phyloP scores from a whole-genome alignment of 2,329 filamentous ascomycete species.

The Tolypocladium amazonense region DNA sequence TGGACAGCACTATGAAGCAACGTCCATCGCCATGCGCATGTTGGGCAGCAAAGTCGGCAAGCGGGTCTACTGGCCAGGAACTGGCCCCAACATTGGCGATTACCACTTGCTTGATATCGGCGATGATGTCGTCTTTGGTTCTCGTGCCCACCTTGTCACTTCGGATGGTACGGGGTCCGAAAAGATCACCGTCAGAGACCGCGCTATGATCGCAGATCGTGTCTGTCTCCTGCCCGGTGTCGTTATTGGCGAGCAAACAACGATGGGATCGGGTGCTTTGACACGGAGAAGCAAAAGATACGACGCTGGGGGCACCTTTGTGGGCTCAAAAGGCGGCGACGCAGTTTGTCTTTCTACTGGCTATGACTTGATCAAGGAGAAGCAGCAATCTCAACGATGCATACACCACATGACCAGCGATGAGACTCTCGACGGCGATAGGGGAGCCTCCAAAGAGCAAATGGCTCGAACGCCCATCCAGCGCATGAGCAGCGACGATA shows the following conservation, averaged over 20 bases:
- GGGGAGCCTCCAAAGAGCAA: conserved; percentile 3
- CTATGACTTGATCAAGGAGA: conserved; percentile 1
- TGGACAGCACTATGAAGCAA: conserved; percentile 44
- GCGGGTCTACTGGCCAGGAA: conserved; percentile 47
- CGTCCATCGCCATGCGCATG: conserved; percentile 36
- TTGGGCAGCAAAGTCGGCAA: conserved; percentile 42
- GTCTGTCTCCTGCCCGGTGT: conserved; percentile 42
- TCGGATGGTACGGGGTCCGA: conserved; percentile 40
- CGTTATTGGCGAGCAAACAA: conserved; percentile 33
- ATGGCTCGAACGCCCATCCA: conserved; percentile 3
- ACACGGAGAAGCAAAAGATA: conserved; percentile 35
- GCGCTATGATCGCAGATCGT: conserved; percentile 47
- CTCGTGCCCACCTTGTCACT: conserved; percentile 40
- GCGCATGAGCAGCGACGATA: conserved; percentile 15
- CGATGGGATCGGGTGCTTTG: conserved; percentile 43
- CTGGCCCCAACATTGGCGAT: conserved; percentile 40
- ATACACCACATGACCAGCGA: conserved; percentile 10
- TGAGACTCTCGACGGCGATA: conserved; percentile 8
- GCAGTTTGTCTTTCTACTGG: conserved; percentile 29
- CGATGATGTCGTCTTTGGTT: conserved; percentile 49
- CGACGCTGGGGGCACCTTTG: conserved; percentile 33
- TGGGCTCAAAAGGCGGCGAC: conserved; percentile 41
- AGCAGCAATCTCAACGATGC: not conserved
- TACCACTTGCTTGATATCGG: conserved; percentile 45
- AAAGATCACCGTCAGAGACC: conserved; percentile 31